A percentile compares a stretch with the other conserved stretches of the same genome.
Evolutionary conservation across 1,139 yeast species (phyloP).

Genomic region (Lipomyces yarrowii): DNA sequence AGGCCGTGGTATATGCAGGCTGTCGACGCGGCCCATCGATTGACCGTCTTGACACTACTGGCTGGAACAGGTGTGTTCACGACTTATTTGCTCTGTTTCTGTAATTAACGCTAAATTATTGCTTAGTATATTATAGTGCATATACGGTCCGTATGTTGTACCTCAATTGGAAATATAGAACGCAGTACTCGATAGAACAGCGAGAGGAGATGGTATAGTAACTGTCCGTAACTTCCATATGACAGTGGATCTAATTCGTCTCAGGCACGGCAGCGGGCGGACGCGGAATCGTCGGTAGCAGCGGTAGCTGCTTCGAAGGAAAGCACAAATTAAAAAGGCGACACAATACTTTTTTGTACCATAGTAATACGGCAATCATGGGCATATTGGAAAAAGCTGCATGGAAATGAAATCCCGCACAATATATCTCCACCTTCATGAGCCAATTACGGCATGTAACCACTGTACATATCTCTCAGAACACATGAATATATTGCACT

Average conservation of each 20-base stretch:
- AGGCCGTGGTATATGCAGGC: constrained; percentile 72
- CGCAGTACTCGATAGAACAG: constrained; percentile 5
- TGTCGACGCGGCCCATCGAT: constrained; percentile 82
- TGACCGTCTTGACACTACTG: constrained; percentile 73
- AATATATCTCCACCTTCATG: background rate
- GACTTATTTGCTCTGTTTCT: background rate
- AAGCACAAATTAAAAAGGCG: background rate
- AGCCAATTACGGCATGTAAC: background rate
- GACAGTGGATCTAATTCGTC: background rate
- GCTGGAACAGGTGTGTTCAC: constrained; percentile 59
- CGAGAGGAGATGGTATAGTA: constrained; percentile 15
- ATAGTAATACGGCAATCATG: background rate
- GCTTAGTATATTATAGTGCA: constrained; percentile 19
- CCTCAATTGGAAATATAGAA: constrained; percentile 20
- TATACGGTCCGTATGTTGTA: constrained; percentile 20
- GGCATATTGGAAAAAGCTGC: background rate
- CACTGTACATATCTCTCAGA: background rate
- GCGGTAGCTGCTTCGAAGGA: background rate
- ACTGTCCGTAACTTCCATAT: background rate
- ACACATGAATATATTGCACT: background rate
- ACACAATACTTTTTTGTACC: background rate
- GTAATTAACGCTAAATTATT: background rate
- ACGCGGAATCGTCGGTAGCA: background rate
- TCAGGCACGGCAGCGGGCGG: background rate
- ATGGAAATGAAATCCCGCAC: background rate